Percentiles rank a stretch among this genome's conserved stretches.
These are phyloP conservation scores for Microcera coccophila DNA, from an alignment of 2,329 filamentous ascomycete genomes.

Conservation along the genomic window DNA sequence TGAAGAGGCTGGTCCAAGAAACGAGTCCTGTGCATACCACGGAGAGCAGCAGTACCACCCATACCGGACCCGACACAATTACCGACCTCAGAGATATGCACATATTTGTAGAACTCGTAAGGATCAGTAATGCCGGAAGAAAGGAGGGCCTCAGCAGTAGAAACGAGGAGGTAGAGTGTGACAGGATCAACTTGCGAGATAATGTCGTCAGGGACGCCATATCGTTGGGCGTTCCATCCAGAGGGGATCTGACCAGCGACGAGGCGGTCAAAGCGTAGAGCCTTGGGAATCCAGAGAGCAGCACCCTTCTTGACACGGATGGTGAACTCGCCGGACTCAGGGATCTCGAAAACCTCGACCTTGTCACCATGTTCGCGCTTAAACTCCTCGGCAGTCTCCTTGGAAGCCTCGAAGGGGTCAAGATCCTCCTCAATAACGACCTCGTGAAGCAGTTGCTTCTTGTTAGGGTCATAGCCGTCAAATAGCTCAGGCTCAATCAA, in stretches of 20 bases:
- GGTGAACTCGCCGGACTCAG: slow-evolving; percentile 88
- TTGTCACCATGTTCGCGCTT: slow-evolving; percentile 95
- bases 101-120: slow-evolving; percentile 99
- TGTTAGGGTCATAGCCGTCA: slow-evolving; percentile 92
- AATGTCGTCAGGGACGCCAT: slow-evolving; percentile 96
- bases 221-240: slow-evolving; percentile 94
- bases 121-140: slow-evolving; percentile 95
- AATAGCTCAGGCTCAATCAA: slow-evolving; percentile 97
- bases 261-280: slow-evolving; percentile 91
- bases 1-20: slow-evolving; percentile 96
- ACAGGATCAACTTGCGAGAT: slow-evolving; percentile 96
- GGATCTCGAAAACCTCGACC: slow-evolving; percentile 93
- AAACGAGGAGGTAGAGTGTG: slow-evolving; percentile 90
- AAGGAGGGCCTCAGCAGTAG: slow-evolving; percentile 85
- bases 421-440: slow-evolving; percentile 96
- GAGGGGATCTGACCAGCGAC: slow-evolving; percentile 96
- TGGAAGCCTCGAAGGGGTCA: slow-evolving; percentile 93
- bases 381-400: slow-evolving; percentile 97
- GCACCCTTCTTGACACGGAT: slow-evolving; percentile 95
- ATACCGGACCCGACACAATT: slow-evolving; percentile 99
- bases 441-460: slow-evolving; percentile 97
- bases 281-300: slow-evolving; percentile 92
- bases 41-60: slow-evolving; percentile 85
- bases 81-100: slow-evolving; percentile 94
- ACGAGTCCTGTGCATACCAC: slow-evolving; percentile 97